phyloP scores from a whole-genome alignment of 305 asterid genomes.

The Fraxinus nigra region DNA sequence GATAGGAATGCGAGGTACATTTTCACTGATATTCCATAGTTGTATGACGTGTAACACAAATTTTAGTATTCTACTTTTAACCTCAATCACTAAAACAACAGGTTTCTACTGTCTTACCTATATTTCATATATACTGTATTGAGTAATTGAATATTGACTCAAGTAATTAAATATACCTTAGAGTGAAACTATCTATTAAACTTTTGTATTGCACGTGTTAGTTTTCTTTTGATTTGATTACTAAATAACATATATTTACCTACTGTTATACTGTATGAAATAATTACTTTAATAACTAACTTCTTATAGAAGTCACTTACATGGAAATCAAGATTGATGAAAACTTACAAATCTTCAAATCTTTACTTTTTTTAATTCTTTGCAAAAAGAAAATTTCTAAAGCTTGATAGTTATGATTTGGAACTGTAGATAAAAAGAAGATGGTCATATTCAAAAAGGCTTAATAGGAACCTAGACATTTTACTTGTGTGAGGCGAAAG shows the following conservation, averaged over 20 bases:
- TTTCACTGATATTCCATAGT: neutral
- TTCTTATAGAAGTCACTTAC: neutral
- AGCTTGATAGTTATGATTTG: neutral
- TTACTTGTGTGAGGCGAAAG: neutral
- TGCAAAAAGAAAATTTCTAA: neutral
- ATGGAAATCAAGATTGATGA: neutral
- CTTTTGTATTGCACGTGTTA: neutral
- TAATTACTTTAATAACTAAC: neutral
- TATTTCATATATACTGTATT: neutral
- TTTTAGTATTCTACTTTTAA: neutral
- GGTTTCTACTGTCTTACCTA: neutral
- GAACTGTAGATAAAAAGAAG: neutral
- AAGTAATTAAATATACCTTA: neutral
- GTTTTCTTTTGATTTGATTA: neutral
- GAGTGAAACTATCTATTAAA: neutral
- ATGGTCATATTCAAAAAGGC: neutral
- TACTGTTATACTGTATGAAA: neutral
- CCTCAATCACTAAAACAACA: slow-evolving; percentile 10
- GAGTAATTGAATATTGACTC: neutral
- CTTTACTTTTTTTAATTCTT: neutral
- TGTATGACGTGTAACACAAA: slow-evolving; percentile 4
- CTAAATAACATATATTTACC: neutral
- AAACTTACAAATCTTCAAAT: neutral
- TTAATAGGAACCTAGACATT: neutral
- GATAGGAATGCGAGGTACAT: slow-evolving; percentile 91